Conservation (phyloP, 768 basidiomycete species). For the Cystofilobasidium bisporidii region DNA sequence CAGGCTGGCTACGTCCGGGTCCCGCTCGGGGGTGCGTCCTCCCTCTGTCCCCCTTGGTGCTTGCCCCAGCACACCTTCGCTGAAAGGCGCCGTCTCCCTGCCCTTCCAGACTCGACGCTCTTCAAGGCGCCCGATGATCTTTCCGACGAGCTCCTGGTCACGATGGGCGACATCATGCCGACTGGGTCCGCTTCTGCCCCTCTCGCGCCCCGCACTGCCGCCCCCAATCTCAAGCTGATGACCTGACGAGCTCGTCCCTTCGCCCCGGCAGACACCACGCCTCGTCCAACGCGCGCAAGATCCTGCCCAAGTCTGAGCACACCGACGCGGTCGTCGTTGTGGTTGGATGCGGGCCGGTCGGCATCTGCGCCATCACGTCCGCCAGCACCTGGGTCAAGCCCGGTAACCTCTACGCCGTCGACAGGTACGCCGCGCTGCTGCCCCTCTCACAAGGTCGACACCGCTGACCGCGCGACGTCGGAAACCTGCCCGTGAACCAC, state of each 20-base stretch:
- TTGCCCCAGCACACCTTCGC: neutral
- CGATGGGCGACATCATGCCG: conserved; percentile 39
- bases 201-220: neutral
- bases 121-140: conserved; percentile 32
- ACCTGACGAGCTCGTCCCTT: neutral
- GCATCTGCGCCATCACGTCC: conserved; percentile 39
- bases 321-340: conserved; percentile 32
- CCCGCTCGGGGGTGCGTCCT: conserved; percentile 48
- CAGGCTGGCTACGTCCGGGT: conserved; percentile 73
- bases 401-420: conserved; percentile 35
- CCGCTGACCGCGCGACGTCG: neutral
- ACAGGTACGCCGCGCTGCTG: conserved; percentile 19
- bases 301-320: neutral
- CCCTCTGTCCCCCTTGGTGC: neutral
- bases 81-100: neutral
- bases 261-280: neutral
- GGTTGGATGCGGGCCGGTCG: conserved; percentile 41
- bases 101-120: conserved; percentile 29
- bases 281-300: neutral
- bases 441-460: neutral
- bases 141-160: conserved; percentile 4
- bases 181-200: conserved; percentile 30
- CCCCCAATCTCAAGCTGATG: neutral
- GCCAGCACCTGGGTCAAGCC: conserved; percentile 35
- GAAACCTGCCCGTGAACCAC: too few relatives aligned